phyloP scores from a whole-genome alignment of 139 green algal species.

The Nannochloris sp. region DNA sequence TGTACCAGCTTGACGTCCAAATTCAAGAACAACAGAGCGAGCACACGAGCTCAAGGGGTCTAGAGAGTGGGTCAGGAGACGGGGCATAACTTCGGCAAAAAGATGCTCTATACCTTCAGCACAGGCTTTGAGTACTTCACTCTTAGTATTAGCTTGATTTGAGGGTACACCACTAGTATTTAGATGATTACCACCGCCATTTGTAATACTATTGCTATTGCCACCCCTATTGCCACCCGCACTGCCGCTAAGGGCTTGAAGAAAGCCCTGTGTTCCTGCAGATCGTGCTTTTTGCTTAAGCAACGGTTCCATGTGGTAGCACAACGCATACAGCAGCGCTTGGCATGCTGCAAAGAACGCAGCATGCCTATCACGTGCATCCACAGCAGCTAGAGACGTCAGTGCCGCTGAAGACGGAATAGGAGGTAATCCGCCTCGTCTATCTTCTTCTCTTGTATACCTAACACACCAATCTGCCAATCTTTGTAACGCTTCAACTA shows the following conservation, averaged over 20 bases:
- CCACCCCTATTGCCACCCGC: background rate
- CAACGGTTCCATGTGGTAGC: conserved; percentile 77
- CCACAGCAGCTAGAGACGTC: background rate
- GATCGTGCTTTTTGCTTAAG: conserved; percentile 13
- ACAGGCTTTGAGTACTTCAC: background rate
- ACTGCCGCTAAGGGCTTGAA: background rate
- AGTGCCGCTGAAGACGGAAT: conserved; percentile 17
- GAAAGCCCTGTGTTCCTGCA: background rate
- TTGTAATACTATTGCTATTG: background rate
- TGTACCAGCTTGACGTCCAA: conserved; percentile 22
- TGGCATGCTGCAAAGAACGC: conserved; percentile 72
- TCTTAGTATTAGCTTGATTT: no score
- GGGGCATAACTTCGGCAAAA: conserved; percentile 39
- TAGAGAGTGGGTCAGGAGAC: conserved; percentile 49
- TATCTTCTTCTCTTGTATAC: conserved; percentile 32
- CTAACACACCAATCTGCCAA: conserved; percentile 29
- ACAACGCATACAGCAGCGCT: conserved; percentile 81
- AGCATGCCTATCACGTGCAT: conserved; percentile 10
- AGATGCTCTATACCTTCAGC: conserved; percentile 35
- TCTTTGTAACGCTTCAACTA: conserved; percentile 38
- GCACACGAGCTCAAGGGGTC: conserved; percentile 57
- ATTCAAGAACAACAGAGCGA: conserved; percentile 22
- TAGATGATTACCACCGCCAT: no score
- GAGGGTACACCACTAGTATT: no score
- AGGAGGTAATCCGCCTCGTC: conserved; percentile 21